These are phyloP conservation scores for Citrullus amarus DNA, from an alignment of 306 rosid genomes.

Conservation along the genomic window DNA sequence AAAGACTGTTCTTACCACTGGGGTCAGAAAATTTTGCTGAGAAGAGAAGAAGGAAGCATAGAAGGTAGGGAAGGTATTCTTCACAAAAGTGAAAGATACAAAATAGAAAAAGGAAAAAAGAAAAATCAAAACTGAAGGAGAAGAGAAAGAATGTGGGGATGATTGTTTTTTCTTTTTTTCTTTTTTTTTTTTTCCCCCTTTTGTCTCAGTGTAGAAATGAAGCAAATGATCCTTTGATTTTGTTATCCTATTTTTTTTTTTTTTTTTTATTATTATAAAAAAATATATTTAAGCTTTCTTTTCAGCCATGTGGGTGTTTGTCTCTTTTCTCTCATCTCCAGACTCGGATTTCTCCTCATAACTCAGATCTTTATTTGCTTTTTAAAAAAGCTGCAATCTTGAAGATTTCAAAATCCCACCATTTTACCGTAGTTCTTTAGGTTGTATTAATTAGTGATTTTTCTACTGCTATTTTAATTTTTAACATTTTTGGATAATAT, in stretches of 20 bases:
- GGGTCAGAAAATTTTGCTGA: background rate
- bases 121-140: conserved; percentile 1
- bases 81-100: background rate
- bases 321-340: conserved; percentile 2
- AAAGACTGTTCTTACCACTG: conserved; percentile 6
- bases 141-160: background rate
- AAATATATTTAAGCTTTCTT: background rate
- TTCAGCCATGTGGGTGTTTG: conserved; percentile 7
- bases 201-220: background rate
- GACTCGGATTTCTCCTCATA: background rate
- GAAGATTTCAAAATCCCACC: background rate
- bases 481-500: no score
- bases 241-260: no score
- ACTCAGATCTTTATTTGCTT: background rate
- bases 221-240: conserved; percentile 1
- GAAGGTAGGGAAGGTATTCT: conserved; percentile 6
- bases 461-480: background rate
- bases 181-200: no score
- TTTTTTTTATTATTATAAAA: background rate
- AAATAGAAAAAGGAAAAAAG: background rate
- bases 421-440: background rate
- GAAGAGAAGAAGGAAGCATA: conserved; percentile 1
- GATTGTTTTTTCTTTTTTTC: background rate
- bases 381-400: background rate
- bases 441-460: background rate